phyloP scores from a whole-genome alignment of 345 rosid genomes.

The Crucihimalaya himalaica region DNA sequence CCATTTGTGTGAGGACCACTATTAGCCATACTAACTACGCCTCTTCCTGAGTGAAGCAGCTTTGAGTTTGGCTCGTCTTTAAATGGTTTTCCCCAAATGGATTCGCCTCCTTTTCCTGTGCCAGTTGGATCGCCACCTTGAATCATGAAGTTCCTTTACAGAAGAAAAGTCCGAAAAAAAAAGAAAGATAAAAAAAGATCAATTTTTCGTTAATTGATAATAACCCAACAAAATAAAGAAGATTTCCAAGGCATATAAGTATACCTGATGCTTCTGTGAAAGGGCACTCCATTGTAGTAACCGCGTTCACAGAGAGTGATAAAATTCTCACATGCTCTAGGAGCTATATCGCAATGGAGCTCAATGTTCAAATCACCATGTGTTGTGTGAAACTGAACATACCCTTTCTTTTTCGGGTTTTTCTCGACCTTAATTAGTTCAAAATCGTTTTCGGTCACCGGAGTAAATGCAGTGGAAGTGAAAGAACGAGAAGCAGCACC shows the following conservation, averaged over 20 bases:
- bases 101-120: constrained; percentile 88
- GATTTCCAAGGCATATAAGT: background rate
- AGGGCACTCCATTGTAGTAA: constrained; percentile 77
- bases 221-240: background rate
- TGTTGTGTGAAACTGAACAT: constrained; percentile 84
- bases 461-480: constrained; percentile 86
- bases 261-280: constrained; percentile 82
- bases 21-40: constrained; percentile 96
- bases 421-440: constrained; percentile 88
- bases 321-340: constrained; percentile 91
- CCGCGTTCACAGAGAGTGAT: constrained; percentile 82
- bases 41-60: constrained; percentile 89
- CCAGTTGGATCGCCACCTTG: constrained; percentile 99
- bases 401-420: constrained; percentile 95
- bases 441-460: constrained; percentile 83
- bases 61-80: constrained; percentile 91
- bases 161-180: constrained; percentile 13
- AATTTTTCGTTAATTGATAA: background rate
- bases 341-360: constrained; percentile 90
- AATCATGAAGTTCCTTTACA: constrained; percentile 83
- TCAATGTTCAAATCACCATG: constrained; percentile 94
- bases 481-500: constrained; percentile 98
- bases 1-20: constrained; percentile 98
- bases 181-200: too few species aligned
- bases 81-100: constrained; percentile 97